These are phyloP conservation scores for Podaxis sp. DNA, from an alignment of 768 basidiomycete species.

Conservation along the genomic window DNA sequence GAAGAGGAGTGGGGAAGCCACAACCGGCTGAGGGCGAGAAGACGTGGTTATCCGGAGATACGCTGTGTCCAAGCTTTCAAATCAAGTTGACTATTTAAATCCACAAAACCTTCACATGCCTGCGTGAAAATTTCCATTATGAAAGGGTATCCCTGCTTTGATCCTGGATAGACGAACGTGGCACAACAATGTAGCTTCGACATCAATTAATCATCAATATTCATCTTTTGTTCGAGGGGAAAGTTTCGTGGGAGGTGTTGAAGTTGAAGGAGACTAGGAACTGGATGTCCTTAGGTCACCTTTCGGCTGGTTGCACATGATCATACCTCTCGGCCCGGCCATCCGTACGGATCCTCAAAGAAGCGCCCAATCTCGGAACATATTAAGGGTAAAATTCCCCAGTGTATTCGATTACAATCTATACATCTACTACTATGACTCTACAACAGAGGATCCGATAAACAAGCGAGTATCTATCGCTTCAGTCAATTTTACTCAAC, in stretches of 20 bases:
- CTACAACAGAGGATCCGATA: neutral
- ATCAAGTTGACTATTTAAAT: neutral
- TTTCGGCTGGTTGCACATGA: neutral
- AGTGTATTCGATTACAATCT: neutral
- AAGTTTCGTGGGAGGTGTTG: no score
- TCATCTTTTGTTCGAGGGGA: no score
- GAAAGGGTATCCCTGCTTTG: no score
- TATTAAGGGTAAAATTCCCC: no score
- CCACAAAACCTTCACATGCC: neutral
- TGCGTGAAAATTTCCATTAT: neutral
- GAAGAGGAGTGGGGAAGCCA: neutral
- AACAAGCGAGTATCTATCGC: neutral
- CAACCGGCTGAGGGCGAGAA: neutral
- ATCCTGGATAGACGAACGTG: no score
- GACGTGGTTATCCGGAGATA: neutral
- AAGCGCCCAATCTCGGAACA: neutral
- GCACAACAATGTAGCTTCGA: no score
- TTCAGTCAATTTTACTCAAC: no score
- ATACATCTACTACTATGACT: neutral
- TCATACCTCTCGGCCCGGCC: neutral
- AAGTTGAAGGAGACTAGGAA: no score
- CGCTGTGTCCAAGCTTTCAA: neutral
- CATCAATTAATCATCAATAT: no score
- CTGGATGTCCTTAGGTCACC: no score
- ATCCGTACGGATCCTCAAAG: neutral